phyloP scores from a whole-genome alignment of 2,329 filamentous ascomycete genomes.

The Neurospora sp. region DNA sequence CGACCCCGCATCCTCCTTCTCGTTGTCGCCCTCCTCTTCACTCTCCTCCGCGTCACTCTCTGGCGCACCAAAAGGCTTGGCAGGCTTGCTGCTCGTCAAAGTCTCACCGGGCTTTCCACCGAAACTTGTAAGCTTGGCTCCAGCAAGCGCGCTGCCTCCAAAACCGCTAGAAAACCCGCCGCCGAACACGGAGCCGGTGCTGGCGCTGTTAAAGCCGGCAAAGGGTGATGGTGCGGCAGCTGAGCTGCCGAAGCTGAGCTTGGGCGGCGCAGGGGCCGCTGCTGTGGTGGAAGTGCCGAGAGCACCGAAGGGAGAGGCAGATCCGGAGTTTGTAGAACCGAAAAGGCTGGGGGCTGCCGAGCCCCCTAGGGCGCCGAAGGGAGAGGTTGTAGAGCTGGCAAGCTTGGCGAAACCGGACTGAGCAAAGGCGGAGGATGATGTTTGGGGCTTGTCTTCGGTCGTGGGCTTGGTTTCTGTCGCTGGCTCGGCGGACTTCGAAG shows the following conservation, averaged over 20 bases:
- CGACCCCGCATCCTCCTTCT: slow-evolving; percentile 36
- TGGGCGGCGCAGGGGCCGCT: slow-evolving; percentile 25
- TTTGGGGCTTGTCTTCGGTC: slow-evolving; percentile 26
- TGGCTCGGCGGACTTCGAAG: background rate
- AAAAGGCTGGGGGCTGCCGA: slow-evolving; percentile 40
- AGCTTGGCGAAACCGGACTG: slow-evolving; percentile 60
- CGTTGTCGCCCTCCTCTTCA: slow-evolving; percentile 39
- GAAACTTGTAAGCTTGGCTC: slow-evolving; percentile 54
- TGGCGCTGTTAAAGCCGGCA: slow-evolving; percentile 29
- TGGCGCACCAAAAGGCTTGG: slow-evolving; percentile 69
- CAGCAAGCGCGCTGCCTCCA: slow-evolving; percentile 29
- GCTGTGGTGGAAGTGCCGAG: slow-evolving; percentile 23
- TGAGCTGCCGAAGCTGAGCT: slow-evolving; percentile 38
- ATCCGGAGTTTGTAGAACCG: slow-evolving; percentile 35
- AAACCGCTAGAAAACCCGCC: slow-evolving; percentile 30
- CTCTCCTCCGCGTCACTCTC: slow-evolving; percentile 52
- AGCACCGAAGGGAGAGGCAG: slow-evolving; percentile 26
- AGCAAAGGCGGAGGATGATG: slow-evolving; percentile 53
- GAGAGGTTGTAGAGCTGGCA: slow-evolving; percentile 49
- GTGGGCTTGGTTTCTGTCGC: slow-evolving; percentile 3
- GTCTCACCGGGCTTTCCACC: slow-evolving; percentile 47
- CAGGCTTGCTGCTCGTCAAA: slow-evolving; percentile 48
- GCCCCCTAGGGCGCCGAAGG: slow-evolving; percentile 48
- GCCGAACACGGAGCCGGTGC: slow-evolving; percentile 31
- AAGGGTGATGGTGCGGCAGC: slow-evolving; percentile 34